A percentile compares a stretch with the other conserved stretches of the same genome.
Conservation (phyloP, 495 filamentous ascomycete genomes). For the Tuber borchii region DNA sequence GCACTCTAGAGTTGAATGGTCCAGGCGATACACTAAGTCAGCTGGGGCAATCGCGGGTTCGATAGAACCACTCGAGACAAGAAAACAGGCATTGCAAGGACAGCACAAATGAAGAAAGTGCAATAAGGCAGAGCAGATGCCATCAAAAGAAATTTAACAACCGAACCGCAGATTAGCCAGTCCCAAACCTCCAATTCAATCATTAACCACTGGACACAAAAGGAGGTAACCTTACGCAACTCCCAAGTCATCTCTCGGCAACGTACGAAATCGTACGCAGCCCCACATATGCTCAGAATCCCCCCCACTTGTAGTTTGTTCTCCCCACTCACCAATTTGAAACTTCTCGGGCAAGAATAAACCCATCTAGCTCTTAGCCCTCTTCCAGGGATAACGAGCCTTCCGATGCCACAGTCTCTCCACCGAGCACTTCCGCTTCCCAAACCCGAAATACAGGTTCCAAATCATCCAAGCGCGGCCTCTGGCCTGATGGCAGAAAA, state of each 20-base stretch:
- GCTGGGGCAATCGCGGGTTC: neutral
- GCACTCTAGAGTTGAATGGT: neutral
- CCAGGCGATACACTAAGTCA: neutral
- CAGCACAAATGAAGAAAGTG: neutral
- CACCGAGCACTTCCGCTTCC: neutral
- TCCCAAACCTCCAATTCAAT: neutral
- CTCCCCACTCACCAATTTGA: neutral
- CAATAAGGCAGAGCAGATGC: neutral
- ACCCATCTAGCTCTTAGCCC: neutral
- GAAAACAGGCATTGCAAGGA: neutral
- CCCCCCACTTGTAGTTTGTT: neutral
- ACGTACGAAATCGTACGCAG: neutral
- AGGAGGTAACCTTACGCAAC: neutral
- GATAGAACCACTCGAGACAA: neutral
- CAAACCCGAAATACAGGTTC: neutral
- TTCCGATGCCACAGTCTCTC: neutral
- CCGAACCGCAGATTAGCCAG: neutral
- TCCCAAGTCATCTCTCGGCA: neutral
- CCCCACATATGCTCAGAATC: neutral
- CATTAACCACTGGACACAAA: neutral
- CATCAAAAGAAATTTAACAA: neutral
- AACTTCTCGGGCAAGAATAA: neutral
- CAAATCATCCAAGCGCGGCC: neutral
- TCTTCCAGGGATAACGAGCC: neutral
- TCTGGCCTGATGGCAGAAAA: neutral